A percentile compares a stretch with the other conserved stretches of the same genome.
phyloP scores from a whole-genome alignment of 345 rosid species.

The Passiflora organensis region DNA sequence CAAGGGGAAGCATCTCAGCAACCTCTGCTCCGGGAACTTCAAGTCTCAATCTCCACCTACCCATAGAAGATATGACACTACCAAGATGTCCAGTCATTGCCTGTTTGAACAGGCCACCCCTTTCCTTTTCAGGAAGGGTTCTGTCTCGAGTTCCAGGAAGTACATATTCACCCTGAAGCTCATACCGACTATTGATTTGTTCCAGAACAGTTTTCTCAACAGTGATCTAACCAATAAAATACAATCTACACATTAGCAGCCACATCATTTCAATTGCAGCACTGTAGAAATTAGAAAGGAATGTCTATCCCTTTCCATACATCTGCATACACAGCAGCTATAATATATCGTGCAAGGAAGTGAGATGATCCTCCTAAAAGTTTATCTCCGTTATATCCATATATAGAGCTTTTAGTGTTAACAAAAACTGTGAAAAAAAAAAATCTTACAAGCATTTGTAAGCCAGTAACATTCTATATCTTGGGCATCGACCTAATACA shows the following conservation, averaged over 20 bases:
- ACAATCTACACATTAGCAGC: slow-evolving; percentile 4
- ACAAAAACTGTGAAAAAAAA: too few relatives aligned
- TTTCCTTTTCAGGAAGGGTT: slow-evolving; percentile 59
- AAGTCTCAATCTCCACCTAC: slow-evolving; percentile 99
- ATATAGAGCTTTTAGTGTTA: too few relatives aligned
- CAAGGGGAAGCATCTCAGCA: slow-evolving; percentile 99
- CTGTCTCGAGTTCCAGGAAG: slow-evolving; percentile 92
- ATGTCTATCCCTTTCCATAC: background rate
- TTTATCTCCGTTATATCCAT: too few relatives aligned
- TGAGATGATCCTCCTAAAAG: too few relatives aligned
- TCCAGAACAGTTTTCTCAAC: slow-evolving; percentile 90
- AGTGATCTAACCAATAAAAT: slow-evolving; percentile 51
- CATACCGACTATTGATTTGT: slow-evolving; percentile 84
- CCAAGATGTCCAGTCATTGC: slow-evolving; percentile 93
- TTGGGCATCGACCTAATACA: too few relatives aligned
- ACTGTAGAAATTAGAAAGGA: background rate
- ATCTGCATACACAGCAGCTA: too few relatives aligned
- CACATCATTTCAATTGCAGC: slow-evolving; percentile 12
- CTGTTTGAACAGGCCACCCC: slow-evolving; percentile 72
- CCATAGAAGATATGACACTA: slow-evolving; percentile 95
- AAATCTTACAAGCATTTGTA: too few relatives aligned
- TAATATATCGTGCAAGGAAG: background rate
- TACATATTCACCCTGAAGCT: slow-evolving; percentile 99
- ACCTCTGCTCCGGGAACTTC: slow-evolving; percentile 98
- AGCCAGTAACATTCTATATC: too few relatives aligned